Percentiles rank a stretch among this genome's conserved stretches.
phyloP scores from a whole-genome alignment of 2,329 filamentous ascomycete genomes.

The Cladophialophora carrionii region DNA sequence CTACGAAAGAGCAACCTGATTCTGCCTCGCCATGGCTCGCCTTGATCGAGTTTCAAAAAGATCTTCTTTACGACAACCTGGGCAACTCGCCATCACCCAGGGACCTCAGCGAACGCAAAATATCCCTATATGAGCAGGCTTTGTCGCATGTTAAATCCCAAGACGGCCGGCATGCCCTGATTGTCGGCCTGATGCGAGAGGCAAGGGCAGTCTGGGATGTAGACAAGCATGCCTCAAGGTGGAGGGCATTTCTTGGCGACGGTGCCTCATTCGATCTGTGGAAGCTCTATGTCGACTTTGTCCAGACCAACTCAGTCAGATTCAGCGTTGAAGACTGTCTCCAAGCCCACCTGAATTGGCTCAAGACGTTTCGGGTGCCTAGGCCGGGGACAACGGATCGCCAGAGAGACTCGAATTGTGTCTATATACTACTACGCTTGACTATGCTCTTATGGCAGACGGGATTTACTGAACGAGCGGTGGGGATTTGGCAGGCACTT shows the following conservation, averaged over 20 bases:
- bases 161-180: constrained; percentile 60
- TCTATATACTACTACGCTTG: constrained; percentile 75
- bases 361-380: constrained; percentile 47
- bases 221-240: constrained; percentile 64
- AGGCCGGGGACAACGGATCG: constrained; percentile 12
- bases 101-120: constrained; percentile 75
- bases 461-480: constrained; percentile 75
- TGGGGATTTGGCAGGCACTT: constrained; percentile 80
- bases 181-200: constrained; percentile 72
- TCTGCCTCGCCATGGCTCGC: constrained; percentile 75
- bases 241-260: constrained; percentile 63
- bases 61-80: constrained; percentile 49
- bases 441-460: constrained; percentile 74
- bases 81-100: constrained; percentile 43
- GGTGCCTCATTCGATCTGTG: constrained; percentile 69
- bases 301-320: constrained; percentile 66
- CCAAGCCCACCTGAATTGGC: constrained; percentile 61
- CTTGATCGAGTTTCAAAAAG: constrained; percentile 79
- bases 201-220: constrained; percentile 73
- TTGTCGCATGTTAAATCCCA: constrained; percentile 59
- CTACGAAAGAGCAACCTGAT: constrained; percentile 66
- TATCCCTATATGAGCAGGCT: constrained; percentile 79
- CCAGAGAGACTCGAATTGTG: constrained; percentile 48
- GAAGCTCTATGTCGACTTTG: constrained; percentile 72
- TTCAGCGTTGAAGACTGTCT: constrained; percentile 72